Evolutionary conservation across 177 flowering plant genomes (phyloP), one percentile per base, ranked within the genome.

Genomic region (Vitis hybrid): DNA sequence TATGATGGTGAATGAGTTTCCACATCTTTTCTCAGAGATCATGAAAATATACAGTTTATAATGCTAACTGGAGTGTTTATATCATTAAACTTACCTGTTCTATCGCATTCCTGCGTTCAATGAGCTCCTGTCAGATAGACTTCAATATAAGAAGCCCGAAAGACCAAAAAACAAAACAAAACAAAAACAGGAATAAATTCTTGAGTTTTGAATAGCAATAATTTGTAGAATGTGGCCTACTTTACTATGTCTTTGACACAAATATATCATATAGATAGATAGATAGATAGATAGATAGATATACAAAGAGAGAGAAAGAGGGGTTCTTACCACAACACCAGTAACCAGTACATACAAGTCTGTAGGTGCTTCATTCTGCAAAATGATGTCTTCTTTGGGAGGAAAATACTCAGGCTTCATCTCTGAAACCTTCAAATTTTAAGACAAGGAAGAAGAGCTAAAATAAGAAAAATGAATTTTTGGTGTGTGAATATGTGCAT

Each of bases 361-460:
- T n/a, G 93, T 83, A 15, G 93, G 91, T 52, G 91, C 88, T 80
- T 89, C 93, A 77, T 89, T 89, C 72, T 86, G 91, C 78, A 89
- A 71, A 66, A 89, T 84, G 50, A 87, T 83, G 65, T 89, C 91
- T 83, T 89, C 93, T 73, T 69, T 83, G 7, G 93, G 93, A 60
- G 91, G 86, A 77, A 84, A 87, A 60, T 87, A 89, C 70, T 87
- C 93, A 3, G 90, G 82, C 58, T 78, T 86, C 93, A 87, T 89
- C 76, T 89, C 93, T 1, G 90, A 52, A n/a, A 87, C 91, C 93
- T 89, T 55, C 71, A 60, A 60, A 45, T 56, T 54, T 17, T 13
- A 67, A 61, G 8, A 39, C 9, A 15, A 19, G 13, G 56, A 65
- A 39, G 45, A 7, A 39, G 8, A 39, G 45, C 45, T 39, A 39